Base-by-base conservation (phyloP, 2,329 filamentous ascomycete genomes). In the Colletotrichum shisoi region DNA sequence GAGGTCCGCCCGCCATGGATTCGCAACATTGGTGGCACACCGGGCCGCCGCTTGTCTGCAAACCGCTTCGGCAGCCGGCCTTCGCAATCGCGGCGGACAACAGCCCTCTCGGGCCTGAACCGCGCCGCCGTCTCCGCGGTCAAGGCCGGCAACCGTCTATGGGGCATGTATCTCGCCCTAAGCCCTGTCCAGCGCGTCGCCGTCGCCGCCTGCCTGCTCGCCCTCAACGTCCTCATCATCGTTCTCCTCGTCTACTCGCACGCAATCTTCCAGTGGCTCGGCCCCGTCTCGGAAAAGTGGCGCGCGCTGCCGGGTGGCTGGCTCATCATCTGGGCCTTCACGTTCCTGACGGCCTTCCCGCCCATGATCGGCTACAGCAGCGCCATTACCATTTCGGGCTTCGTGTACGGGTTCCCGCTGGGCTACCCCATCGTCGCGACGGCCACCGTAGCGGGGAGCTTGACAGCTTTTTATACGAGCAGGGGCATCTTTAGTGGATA, bases 361-460 rank as follows among this genome's bases (percentile, higher is more conserved):
- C 94, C 94, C 2, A 78, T 96, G 72, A 90, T 97, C 70, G 94
- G 94, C 15, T 97, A 96, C 82, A 92, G 90, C 69, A 92, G 90
- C 1, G 89, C 90, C 72, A 79, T 82, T 66, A 86, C 83, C 31
- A 75, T 86, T 31, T 79, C 83, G 7, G 82, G 82, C 37, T 83
- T 88, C 72, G 82, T 87, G 15, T 87, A 82, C 73, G 85, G 83
- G 2, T 86, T 87, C 70, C 82, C 81, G 1, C 72, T 72, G 69
- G 94, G 92, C 27, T 97, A 94, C 93, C 88, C 92, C 71, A 89
- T 97, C 71, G 91, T 92, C 57, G 90, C 93, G 1, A 83, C 86
- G 0, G 93, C 92, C 17, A 96, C 91, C 21, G 84, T 97, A 2
- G 78, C 87, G 39, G 95, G 95, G 45, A 93, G 90, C 21, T 88